A percentile compares a stretch with the other conserved stretches of the same genome.
These are phyloP conservation scores for Dioscorea cayenensis DNA, from an alignment of 116 monocot genomes.

Conservation along the genomic window DNA sequence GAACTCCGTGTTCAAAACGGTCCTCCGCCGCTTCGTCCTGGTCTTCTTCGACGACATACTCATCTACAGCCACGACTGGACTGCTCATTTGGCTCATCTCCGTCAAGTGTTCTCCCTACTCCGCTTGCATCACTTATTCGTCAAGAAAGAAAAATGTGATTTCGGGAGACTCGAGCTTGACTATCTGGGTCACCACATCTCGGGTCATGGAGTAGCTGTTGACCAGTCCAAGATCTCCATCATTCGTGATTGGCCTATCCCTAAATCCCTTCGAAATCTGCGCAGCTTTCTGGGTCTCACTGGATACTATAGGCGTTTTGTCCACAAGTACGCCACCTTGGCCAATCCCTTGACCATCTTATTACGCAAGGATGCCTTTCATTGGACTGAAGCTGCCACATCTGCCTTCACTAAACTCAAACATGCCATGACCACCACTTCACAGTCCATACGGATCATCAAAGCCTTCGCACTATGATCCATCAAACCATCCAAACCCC, in stretches of 20 bases:
- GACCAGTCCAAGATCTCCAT: background rate
- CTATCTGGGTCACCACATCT: background rate
- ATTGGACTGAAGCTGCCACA: too few relatives aligned
- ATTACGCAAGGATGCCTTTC: too few relatives aligned
- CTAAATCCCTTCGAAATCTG: background rate
- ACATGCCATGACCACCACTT: too few relatives aligned
- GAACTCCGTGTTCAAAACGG: background rate
- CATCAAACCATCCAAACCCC: too few relatives aligned
- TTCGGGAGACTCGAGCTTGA: background rate
- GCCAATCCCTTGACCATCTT: too few relatives aligned
- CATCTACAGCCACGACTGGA: background rate
- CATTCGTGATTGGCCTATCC: background rate
- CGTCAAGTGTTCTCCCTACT: background rate
- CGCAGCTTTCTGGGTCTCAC: conserved; percentile 1
- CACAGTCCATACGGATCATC: too few relatives aligned
- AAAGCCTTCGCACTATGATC: too few relatives aligned
- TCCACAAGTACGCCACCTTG: background rate
- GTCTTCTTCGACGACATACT: background rate
- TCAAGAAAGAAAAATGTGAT: background rate
- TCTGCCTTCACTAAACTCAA: too few relatives aligned
- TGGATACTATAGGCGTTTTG: conserved; percentile 6
- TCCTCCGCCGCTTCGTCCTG: background rate
- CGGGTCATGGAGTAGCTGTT: background rate
- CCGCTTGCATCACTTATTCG: background rate
- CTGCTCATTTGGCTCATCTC: background rate